phyloP scores from a whole-genome alignment of 768 basidiomycete species.

The Cantharellus anzutake region DNA sequence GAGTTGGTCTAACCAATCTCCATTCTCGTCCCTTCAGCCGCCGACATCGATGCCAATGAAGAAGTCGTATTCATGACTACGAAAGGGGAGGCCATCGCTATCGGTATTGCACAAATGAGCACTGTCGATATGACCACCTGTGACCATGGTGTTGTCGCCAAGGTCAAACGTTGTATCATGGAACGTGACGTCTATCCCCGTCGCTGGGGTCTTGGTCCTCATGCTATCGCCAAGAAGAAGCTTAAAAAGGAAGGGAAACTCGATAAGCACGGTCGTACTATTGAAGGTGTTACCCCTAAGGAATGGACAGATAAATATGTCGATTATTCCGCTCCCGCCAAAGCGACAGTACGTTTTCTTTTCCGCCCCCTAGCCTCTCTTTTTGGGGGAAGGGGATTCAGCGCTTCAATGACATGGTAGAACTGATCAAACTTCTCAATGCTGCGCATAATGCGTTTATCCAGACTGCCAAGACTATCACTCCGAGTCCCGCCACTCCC shows the following conservation, averaged over 20 bases:
- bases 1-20: background rate
- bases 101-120: slow-evolving; percentile 94
- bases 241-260: slow-evolving; percentile 96
- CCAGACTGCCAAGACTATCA: slow-evolving; percentile 9
- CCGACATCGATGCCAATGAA: slow-evolving; percentile 30
- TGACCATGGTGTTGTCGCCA: slow-evolving; percentile 96
- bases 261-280: slow-evolving; percentile 83
- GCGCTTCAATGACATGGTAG: slow-evolving; percentile 12
- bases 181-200: slow-evolving; percentile 96
- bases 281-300: slow-evolving; percentile 70
- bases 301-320: slow-evolving; percentile 89
- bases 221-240: slow-evolving; percentile 95
- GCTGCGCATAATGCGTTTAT: slow-evolving; percentile 13
- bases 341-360: slow-evolving; percentile 11
- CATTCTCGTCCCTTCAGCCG: slow-evolving; percentile 12
- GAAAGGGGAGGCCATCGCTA: slow-evolving; percentile 78
- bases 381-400: background rate
- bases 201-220: slow-evolving; percentile 95
- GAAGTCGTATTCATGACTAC: slow-evolving; percentile 33
- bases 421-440: slow-evolving; percentile 24
- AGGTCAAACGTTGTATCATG: slow-evolving; percentile 99
- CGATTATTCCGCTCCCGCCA: slow-evolving; percentile 63
- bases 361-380: slow-evolving; percentile 6
- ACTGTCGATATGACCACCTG: slow-evolving; percentile 96
- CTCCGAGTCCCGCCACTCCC: background rate